phyloP scores from a whole-genome alignment of 768 basidiomycete species.

The Cyclocybe aegerita region DNA sequence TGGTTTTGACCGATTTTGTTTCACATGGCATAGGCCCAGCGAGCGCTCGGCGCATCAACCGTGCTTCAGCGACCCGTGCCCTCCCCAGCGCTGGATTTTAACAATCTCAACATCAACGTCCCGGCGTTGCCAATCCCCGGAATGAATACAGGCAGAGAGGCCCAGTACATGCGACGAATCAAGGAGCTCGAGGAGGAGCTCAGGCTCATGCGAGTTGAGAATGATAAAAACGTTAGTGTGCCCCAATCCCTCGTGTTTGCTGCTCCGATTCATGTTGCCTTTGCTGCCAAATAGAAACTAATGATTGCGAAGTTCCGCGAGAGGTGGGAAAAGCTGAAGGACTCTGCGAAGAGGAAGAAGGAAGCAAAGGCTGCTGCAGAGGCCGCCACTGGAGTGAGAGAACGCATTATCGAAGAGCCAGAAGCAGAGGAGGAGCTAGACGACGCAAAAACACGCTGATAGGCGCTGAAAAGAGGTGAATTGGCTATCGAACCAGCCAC shows the following conservation, averaged over 20 bases:
- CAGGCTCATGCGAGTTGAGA: conserved; percentile 60
- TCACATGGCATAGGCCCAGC: conserved; percentile 59
- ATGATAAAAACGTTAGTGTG: conserved; percentile 74
- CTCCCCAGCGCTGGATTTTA: conserved; percentile 46
- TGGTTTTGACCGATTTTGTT: not conserved
- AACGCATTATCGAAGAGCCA: conserved; percentile 77
- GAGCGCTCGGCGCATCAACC: conserved; percentile 71
- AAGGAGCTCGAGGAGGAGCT: conserved; percentile 85
- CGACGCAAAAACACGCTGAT: conserved; percentile 25
- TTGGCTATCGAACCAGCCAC: not conserved
- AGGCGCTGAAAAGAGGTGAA: not conserved
- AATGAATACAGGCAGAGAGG: conserved; percentile 51
- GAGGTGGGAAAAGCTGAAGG: conserved; percentile 88
- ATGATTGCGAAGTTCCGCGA: conserved; percentile 84
- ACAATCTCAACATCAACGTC: conserved; percentile 56
- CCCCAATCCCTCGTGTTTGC: not conserved
- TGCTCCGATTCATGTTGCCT: conserved; percentile 9
- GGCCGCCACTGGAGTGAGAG: conserved; percentile 47
- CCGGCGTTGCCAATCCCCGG: conserved; percentile 50
- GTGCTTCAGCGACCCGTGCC: conserved; percentile 45
- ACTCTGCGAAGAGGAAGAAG: conserved; percentile 84
- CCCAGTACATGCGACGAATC: conserved; percentile 58
- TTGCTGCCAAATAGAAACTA: conserved; percentile 54
- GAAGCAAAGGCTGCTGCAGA: conserved; percentile 63
- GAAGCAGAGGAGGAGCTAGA: conserved; percentile 52